phyloP scores from a whole-genome alignment of 225 moss, liverwort and hornwort genomes.

The Bryum argenteum region DNA sequence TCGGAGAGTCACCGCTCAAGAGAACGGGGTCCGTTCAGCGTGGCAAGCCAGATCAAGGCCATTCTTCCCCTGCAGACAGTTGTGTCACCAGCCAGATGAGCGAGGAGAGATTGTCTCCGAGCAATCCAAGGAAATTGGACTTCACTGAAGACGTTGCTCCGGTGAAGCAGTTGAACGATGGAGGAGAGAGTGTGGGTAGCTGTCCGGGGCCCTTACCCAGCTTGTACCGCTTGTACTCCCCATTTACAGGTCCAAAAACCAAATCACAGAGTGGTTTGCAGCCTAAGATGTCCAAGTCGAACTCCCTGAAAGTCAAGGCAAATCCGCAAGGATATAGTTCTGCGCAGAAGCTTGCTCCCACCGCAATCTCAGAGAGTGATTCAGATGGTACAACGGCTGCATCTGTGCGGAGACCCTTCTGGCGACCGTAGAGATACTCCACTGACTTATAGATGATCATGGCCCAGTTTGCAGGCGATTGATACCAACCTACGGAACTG shows the following conservation, averaged over 20 bases:
- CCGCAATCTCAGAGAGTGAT: slow-evolving; percentile 38
- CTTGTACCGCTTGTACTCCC: slow-evolving; percentile 37
- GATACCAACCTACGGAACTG: background rate
- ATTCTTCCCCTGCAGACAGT: slow-evolving; percentile 30
- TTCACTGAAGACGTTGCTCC: slow-evolving; percentile 24
- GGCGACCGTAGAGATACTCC: slow-evolving; percentile 40
- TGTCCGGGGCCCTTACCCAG: slow-evolving; percentile 35
- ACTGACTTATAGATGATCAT: background rate
- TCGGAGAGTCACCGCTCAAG: background rate
- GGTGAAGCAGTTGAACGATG: background rate
- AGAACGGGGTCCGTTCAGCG: slow-evolving; percentile 1
- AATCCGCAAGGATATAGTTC: slow-evolving; percentile 27
- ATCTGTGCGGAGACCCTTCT: slow-evolving; percentile 46
- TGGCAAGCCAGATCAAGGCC: slow-evolving; percentile 19
- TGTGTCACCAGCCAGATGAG: slow-evolving; percentile 36
- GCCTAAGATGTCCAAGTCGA: slow-evolving; percentile 33
- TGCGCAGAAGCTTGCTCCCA: slow-evolving; percentile 26
- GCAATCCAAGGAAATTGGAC: slow-evolving; percentile 31
- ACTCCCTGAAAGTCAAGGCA: slow-evolving; percentile 29
- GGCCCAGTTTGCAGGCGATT: slow-evolving; percentile 19
- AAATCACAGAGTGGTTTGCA: slow-evolving; percentile 37
- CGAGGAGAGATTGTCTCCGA: slow-evolving; percentile 25
- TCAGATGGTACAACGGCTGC: slow-evolving; percentile 51
- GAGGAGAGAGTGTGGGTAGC: slow-evolving; percentile 47
- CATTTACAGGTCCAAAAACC: slow-evolving; percentile 32